These are phyloP conservation scores for Nepenthes alata DNA, from an alignment of 179 eudicot species.

Conservation along the genomic window DNA sequence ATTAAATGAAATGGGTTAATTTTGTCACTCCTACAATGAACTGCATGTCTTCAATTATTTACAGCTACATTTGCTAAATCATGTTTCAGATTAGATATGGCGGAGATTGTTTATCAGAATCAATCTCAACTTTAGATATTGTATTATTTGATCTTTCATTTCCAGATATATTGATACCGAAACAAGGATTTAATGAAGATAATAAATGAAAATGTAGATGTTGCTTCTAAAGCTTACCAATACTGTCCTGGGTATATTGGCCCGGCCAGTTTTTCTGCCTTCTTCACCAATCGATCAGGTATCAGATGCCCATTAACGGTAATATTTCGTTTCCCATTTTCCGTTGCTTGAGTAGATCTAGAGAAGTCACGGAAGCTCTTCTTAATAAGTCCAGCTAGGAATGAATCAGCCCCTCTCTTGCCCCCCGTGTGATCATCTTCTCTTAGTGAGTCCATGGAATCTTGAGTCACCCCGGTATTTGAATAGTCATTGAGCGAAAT, in stretches of 20 bases:
- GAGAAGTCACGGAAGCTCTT: constrained; percentile 55
- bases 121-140: too few species aligned
- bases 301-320: constrained; percentile 70
- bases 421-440: constrained; percentile 41
- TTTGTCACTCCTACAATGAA: too few species aligned
- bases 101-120: too few species aligned
- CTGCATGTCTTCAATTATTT: too few species aligned
- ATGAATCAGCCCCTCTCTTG: constrained; percentile 46
- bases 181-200: too few species aligned
- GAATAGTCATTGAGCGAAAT: constrained; percentile 34
- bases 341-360: constrained; percentile 27
- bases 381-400: constrained; percentile 55
- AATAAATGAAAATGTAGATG: too few species aligned
- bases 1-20: too few species aligned
- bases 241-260: constrained; percentile 71
- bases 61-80: too few species aligned
- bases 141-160: too few species aligned
- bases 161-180: too few species aligned
- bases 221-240: constrained; percentile 38
- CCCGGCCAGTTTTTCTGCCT: constrained; percentile 84
- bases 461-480: constrained; percentile 38
- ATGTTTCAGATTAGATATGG: too few species aligned
- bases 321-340: constrained; percentile 39
- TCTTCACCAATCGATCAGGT: constrained; percentile 56
- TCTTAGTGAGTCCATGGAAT: constrained; percentile 38